Evolutionary conservation across 1,284 basidiomycete species (phyloP).

Genomic region (Cutaneotrichosporon mucoides): DNA sequence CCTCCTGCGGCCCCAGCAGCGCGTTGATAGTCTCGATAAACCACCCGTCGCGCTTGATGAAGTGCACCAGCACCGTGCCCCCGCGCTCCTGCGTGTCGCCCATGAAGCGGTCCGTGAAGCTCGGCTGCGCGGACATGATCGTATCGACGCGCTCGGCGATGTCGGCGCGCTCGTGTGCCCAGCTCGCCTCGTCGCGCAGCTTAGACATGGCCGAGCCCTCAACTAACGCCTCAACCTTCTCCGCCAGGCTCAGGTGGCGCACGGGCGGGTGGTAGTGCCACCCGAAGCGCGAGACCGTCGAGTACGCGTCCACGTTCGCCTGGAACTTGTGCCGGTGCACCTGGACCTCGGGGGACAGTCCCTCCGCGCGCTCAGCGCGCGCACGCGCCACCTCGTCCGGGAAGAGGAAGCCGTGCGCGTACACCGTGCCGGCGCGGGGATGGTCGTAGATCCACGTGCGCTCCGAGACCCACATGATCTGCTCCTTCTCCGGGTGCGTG

Average conservation of each 20-base stretch:
- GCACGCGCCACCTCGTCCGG: conserved; percentile 79
- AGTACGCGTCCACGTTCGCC: conserved; percentile 56
- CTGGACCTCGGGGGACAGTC: conserved; percentile 21
- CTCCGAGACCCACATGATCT: conserved; percentile 85
- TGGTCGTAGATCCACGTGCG: conserved; percentile 98
- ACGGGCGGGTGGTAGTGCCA: conserved; percentile 70
- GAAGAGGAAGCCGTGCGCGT: conserved; percentile 95
- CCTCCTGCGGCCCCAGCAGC: conserved; percentile 57
- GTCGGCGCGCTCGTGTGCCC: not conserved
- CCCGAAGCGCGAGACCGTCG: conserved; percentile 82
- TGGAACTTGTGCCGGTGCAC: conserved; percentile 23
- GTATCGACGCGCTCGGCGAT: conserved; percentile 53
- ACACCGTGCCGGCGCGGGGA: conserved; percentile 88
- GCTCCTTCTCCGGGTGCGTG: conserved; percentile 71
- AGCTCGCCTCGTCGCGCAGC: conserved; percentile 21
- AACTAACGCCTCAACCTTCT: conserved; percentile 86
- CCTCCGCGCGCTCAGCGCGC: conserved; percentile 47
- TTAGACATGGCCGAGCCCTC: conserved; percentile 58
- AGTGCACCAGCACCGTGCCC: conserved; percentile 93
- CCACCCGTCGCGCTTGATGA: conserved; percentile 95
- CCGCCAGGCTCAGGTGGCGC: conserved; percentile 59
- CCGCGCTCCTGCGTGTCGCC: conserved; percentile 58
- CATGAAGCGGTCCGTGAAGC: conserved; percentile 59
- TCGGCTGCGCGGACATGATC: conserved; percentile 30
- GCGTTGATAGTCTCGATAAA: conserved; percentile 81